Conservation (phyloP, 176 grass and related monocot species). For the Themeda triandra region DNA sequence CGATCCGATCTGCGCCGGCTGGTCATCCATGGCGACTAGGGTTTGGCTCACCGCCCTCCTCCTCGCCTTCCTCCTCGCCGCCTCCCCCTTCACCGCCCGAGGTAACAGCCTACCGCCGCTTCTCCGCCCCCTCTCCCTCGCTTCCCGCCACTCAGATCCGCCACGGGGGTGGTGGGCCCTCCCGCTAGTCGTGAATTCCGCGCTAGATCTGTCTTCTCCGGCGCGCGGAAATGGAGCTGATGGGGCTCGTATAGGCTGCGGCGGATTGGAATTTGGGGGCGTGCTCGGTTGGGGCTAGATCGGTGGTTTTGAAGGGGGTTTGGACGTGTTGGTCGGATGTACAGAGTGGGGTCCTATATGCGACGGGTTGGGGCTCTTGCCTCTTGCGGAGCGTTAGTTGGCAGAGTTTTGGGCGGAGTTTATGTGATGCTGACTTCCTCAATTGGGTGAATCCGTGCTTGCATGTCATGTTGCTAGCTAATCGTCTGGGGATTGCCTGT, state of each 20-base stretch:
- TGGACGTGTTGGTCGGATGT: background rate
- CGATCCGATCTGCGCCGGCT: constrained; percentile 30
- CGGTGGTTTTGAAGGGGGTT: constrained; percentile 1
- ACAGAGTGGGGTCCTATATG: background rate
- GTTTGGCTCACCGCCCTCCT: constrained; percentile 64
- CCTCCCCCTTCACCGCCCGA: constrained; percentile 52
- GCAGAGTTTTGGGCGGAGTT: background rate
- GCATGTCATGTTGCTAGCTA: background rate
- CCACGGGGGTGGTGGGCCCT: too few relatives aligned
- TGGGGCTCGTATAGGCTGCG: background rate
- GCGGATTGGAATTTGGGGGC: background rate
- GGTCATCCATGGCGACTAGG: constrained; percentile 70
- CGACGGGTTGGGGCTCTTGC: background rate
- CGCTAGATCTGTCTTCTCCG: constrained; percentile 24
- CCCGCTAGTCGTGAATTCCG: constrained; percentile 5
- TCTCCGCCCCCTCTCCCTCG: background rate
- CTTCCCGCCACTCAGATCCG: constrained; percentile 14
- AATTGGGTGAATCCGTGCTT: background rate
- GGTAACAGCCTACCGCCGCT: constrained; percentile 21
- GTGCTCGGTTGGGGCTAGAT: background rate
- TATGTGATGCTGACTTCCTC: background rate
- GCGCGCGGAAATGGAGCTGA: background rate
- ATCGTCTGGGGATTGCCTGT: too few relatives aligned
- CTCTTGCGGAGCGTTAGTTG: background rate
- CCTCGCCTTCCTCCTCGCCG: constrained; percentile 63